Evolutionary conservation across 2,329 filamentous ascomycete genomes (phyloP), one percentile per base, ranked within the genome.

Genomic region (Ophiostoma piceae): DNA sequence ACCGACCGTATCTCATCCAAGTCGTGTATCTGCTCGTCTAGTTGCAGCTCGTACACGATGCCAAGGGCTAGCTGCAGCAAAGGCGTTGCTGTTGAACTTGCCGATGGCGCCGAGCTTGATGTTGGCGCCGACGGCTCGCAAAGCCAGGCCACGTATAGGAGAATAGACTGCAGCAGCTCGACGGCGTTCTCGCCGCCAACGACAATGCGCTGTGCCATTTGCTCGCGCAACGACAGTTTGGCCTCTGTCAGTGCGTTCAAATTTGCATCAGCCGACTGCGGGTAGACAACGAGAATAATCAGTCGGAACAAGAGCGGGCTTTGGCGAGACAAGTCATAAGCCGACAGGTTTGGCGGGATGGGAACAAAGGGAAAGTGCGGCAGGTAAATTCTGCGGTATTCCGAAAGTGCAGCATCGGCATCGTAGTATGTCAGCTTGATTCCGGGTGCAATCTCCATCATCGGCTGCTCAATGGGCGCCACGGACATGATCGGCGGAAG

Each of bases 331-430:
- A 82, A 69, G 0, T 77, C 75, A 3, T 74, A 73, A 0, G 79
- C 76, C 2, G 75, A 74, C 0, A 76, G 65, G 2, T 70, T 43
- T 0, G 69, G 57, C 0, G 76, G 70, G 1, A 82, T 70, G 1
- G 78, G 76, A 1, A 82, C 75, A 69, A 82, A 82, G 0, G 80
- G 80, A 7, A 78, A 82, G 47, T 76, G 74, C 0, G 78, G 77
- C 14, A 76, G 72, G 67, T 78, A 78, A 2, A 77, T 73, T 1
- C 73, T 73, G 2, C 76, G 76, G 71, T 82, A 82, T 1, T 76
- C 72, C 5, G 75, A 72, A 1, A 82, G 73, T 8, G 76, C 76
- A 0, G 74, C 72, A 2, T 76, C 72, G 7, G 79, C 80, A 41
- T 81, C 76, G 5, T 74, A 66, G 8, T 76, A 74, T 0, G 77